These are phyloP conservation scores for Daldinia concentrica DNA, from an alignment of 495 filamentous ascomycete genomes.

Conservation along the genomic window DNA sequence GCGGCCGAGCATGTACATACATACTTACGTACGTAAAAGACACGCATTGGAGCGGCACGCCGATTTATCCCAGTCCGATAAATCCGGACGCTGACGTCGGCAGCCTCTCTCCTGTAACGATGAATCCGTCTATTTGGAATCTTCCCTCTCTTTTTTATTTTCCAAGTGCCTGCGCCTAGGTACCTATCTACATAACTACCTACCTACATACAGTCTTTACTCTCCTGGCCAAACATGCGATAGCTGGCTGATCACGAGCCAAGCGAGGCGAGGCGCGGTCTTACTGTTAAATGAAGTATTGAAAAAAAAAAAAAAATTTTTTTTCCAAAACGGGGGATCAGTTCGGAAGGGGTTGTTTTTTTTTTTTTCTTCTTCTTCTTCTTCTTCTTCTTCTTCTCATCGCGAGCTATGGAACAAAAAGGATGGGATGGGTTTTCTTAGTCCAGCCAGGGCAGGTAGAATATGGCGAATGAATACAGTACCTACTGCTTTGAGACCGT, in stretches of 20 bases:
- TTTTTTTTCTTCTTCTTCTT: neutral
- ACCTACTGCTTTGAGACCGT: neutral
- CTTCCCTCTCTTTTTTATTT: neutral
- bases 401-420: no score
- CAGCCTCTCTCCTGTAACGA: neutral
- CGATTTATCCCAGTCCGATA: neutral
- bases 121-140: neutral
- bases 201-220: no score
- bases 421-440: neutral
- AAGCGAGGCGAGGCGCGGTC: neutral
- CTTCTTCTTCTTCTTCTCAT: no score
- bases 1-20: no score
- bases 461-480: neutral
- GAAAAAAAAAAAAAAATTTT: neutral
- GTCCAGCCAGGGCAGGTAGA: neutral
- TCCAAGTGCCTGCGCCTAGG: neutral
- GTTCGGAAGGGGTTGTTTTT: neutral
- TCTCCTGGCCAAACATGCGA: no score
- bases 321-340: neutral
- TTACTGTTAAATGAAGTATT: neutral
- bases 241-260: no score
- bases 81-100: neutral
- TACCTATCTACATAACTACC: no score
- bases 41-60: neutral
- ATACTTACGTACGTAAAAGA: no score